Conservation (phyloP, 2,329 filamentous ascomycete species). For the Fusarium xyrophilum region DNA sequence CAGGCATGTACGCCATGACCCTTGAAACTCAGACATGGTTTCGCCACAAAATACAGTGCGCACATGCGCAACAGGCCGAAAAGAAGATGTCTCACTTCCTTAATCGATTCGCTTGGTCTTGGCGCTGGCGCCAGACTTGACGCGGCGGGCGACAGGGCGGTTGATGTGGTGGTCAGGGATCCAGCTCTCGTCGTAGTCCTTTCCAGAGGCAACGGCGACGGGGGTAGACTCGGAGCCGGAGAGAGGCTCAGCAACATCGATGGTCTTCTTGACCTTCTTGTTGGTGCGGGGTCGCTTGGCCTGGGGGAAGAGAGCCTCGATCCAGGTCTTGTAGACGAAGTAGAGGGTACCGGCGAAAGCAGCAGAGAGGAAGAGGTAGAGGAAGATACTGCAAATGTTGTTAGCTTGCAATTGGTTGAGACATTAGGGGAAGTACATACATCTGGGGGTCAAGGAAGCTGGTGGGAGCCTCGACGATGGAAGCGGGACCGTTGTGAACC, state of each 20-base stretch:
- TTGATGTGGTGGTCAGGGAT: slow-evolving; percentile 90
- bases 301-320: slow-evolving; percentile 94
- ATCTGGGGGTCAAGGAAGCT: slow-evolving; percentile 96
- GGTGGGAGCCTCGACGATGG: slow-evolving; percentile 87
- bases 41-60: slow-evolving; percentile 8
- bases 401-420: slow-evolving; percentile 1
- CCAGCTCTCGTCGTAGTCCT: slow-evolving; percentile 90
- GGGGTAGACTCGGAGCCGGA: slow-evolving; percentile 75
- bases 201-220: slow-evolving; percentile 70
- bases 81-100: background rate
- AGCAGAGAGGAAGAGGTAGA: slow-evolving; percentile 87
- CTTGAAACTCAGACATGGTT: slow-evolving; percentile 12
- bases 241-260: slow-evolving; percentile 65
- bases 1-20: slow-evolving; percentile 15
- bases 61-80: background rate
- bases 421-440: slow-evolving; percentile 60
- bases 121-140: slow-evolving; percentile 64
- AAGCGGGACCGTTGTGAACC: slow-evolving; percentile 82
- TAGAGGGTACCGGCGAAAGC: slow-evolving; percentile 82
- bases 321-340: slow-evolving; percentile 99
- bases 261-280: slow-evolving; percentile 71
- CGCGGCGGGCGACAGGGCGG: slow-evolving; percentile 75
- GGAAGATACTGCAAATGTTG: slow-evolving; percentile 78
- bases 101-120: slow-evolving; percentile 52
- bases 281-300: slow-evolving; percentile 71